Evolutionary conservation across 2,329 filamentous ascomycete genomes (phyloP), one percentile per base, ranked within the genome.

Genomic region (Trichoderma sp.): DNA sequence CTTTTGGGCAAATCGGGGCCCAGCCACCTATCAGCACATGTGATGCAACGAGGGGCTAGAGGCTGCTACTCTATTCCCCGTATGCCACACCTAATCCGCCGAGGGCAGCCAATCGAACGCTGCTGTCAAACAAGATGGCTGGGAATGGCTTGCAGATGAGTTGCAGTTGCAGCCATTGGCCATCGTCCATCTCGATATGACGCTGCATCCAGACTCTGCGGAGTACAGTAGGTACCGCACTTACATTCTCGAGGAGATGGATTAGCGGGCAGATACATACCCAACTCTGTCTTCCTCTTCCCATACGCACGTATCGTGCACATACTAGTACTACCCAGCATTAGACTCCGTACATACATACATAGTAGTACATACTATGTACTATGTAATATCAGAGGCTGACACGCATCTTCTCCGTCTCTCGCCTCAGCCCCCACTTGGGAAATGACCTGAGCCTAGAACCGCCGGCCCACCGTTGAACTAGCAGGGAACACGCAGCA

Each of bases 11-110:
- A 48, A 45, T 56, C 63, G 56, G 32, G 35, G 15, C 63, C 63
- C 63, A 57, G 52, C 63, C 63, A 57, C 63, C 52, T 57, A 57
- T 48, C 37, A 56, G 59, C 35, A 57, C 50, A 64, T 64, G 61
- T 64, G 61, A 64, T 56, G 35, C 25, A 25, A 15, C 35, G 27
- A 45, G 61, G 35, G 61, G 61, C 61, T 64, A 50, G 50, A n/a
- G 61, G 35, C 29, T 29, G 42, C 34, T 13, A 35, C 34, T 35
- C 34, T 12, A 35, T 35, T 4, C 13, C 10, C 34, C 34, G 34
- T 35, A 12, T 35, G 42, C 12, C 42, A 48, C 42, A 48, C 42
- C 42, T 22, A 48, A 48, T 22, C 42, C 22, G 42, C 42, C 22
- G 42, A 48, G 42, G n/a, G 37, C 57, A 60, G 27, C 57, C 37